phyloP scores from a whole-genome alignment of 2,329 filamentous ascomycete species.

The Botryosphaeria dothidea region DNA sequence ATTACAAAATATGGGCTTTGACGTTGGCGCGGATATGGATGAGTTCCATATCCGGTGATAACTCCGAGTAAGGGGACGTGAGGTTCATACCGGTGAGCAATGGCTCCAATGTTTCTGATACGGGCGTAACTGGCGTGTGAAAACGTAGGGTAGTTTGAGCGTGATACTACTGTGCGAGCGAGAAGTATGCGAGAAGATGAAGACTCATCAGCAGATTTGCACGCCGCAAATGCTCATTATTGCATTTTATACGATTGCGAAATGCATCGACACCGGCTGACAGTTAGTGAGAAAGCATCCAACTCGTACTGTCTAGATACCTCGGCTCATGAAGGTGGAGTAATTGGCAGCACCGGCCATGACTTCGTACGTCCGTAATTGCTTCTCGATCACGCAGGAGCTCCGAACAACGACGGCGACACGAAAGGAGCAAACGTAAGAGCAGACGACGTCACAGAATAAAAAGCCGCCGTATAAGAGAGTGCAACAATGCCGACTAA shows the following conservation, averaged over 20 bases:
- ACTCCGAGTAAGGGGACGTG: background rate
- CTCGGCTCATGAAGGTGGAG: conserved; percentile 13
- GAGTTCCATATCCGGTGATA: background rate
- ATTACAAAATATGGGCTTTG: background rate
- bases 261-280: no score
- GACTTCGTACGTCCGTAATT: conserved; percentile 12
- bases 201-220: no score
- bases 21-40: background rate
- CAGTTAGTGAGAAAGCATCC: background rate
- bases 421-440: background rate
- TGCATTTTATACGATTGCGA: no score
- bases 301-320: background rate
- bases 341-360: background rate
- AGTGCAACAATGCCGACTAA: background rate
- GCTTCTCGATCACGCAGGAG: background rate
- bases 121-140: background rate
- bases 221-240: no score
- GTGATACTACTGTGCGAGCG: background rate
- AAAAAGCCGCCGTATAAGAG: background rate
- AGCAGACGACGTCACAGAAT: background rate
- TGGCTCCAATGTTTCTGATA: background rate
- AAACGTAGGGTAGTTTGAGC: background rate
- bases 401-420: background rate
- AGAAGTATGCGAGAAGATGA: background rate
- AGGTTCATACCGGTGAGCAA: background rate